Evolutionary conservation across 345 rosid species (phyloP), one percentile per base, ranked within the genome.

Genomic region (Populus davidiana): DNA sequence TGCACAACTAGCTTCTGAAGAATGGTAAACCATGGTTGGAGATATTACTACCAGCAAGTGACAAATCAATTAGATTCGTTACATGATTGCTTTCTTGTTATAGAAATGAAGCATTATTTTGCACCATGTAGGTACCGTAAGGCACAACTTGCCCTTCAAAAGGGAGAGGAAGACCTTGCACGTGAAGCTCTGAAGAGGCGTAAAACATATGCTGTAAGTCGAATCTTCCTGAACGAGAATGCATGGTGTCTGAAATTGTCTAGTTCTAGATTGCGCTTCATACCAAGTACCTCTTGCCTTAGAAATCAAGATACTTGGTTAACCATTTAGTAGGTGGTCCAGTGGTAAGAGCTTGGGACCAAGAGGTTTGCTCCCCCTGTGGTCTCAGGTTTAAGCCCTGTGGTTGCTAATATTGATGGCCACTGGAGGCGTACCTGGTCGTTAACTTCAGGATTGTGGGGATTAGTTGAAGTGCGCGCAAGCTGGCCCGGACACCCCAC

Each of bases 121-220:
- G 25, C 25, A 33, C 8, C 38, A 54, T 81, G 17, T 77, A 92
- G 97, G 97, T 92, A 92, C 70, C 91, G 91, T 6, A 90, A 85
- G 80, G 97, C 94, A 75, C 94, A 92, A 66, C 83, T 92, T 67
- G 94, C 97, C 80, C 94, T 92, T 74, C 85, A 87, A 61, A 92
- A 86, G 82, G 97, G 97, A 67, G 91, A 92, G 54, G 97, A 92
- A 84, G 94, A 89, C 87, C 94, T 92, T 71, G 97, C 97, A 74
- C 93, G 97, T 62, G 97, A 90, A 84, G 94, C 94, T 56, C 91
- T 92, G 38, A 92, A 92, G 85, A 87, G 97, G 78, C 92, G 97
- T 27, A 92, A 92, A 82, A 86, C 94, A 63, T 87, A 75, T 88
- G 86, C 91, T 36, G 97, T 92, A 85, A 88, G 94, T 71, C 64